phyloP scores from a whole-genome alignment of 805 yeast genomes.

The Starmerella asiatica region DNA sequence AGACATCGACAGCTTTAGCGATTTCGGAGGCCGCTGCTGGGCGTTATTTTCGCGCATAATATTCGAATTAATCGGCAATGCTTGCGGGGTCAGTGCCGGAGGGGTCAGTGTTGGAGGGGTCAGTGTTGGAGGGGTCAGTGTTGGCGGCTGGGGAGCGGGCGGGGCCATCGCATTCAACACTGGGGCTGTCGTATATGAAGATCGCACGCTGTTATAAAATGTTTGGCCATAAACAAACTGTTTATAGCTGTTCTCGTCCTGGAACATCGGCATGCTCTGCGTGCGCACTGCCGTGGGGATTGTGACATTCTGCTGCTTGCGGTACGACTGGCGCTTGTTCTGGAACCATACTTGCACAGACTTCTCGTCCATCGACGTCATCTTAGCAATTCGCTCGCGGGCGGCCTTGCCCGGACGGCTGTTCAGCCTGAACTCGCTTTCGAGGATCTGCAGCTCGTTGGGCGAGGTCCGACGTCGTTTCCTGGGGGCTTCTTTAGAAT shows the following conservation, averaged over 20 bases:
- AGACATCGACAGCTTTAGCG: constrained; percentile 26
- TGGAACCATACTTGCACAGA: constrained; percentile 99
- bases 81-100: background rate
- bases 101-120: background rate
- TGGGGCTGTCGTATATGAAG: too few species aligned
- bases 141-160: background rate
- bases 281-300: constrained; percentile 12
- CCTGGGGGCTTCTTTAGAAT: constrained; percentile 80
- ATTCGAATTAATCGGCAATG: background rate
- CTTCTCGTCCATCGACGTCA: constrained; percentile 87
- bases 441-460: constrained; percentile 66
- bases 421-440: constrained; percentile 62
- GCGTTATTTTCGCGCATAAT: background rate
- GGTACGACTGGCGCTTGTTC: constrained; percentile 72
- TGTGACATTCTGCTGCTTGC: constrained; percentile 20
- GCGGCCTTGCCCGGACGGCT: constrained; percentile 68
- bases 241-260: constrained; percentile 10
- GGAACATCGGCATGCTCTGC: constrained; percentile 12
- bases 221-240: background rate
- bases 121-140: background rate
- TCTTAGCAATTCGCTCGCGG: constrained; percentile 64
- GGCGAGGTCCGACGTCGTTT: constrained; percentile 93
- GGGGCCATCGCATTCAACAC: background rate
- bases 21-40: constrained; percentile 15
- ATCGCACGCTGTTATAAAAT: background rate